Percentiles rank a stretch among this genome's conserved stretches.
phyloP scores from a whole-genome alignment of 202 grass and related monocot species.

The Brachypodium distachyon region DNA sequence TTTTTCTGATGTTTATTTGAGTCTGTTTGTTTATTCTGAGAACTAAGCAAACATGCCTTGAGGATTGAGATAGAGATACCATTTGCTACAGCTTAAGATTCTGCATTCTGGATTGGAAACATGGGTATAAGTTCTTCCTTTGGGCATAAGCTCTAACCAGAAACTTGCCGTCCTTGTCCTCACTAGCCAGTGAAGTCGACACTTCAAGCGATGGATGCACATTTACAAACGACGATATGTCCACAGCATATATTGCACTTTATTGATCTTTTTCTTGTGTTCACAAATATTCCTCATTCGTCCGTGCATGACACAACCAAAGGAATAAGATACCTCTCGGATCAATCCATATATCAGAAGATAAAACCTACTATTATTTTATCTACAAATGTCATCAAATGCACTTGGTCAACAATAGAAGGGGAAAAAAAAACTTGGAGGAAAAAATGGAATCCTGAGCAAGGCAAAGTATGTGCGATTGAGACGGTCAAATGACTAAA shows the following conservation, averaged over 20 bases:
- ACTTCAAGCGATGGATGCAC: background rate
- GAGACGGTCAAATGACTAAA: conserved; percentile 6
- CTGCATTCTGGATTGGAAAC: background rate
- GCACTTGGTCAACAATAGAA: background rate
- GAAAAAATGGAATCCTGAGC: background rate
- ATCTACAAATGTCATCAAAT: background rate
- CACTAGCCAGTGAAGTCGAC: background rate
- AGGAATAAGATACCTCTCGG: background rate
- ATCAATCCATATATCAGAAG: background rate
- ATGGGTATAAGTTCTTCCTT: background rate
- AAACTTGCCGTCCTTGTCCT: background rate
- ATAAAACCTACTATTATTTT: background rate
- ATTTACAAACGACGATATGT: background rate
- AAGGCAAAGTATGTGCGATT: background rate
- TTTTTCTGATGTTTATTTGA: background rate
- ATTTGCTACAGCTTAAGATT: background rate
- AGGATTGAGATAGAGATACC: background rate
- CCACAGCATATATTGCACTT: background rate
- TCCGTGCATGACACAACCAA: background rate
- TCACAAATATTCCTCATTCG: background rate
- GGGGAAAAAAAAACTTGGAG: background rate
- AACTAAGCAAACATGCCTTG: background rate
- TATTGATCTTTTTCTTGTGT: background rate
- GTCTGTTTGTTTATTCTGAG: background rate
- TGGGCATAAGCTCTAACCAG: background rate